These are phyloP conservation scores for Tephrocybe sp. DNA, from an alignment of 768 basidiomycete species.

Conservation along the genomic window DNA sequence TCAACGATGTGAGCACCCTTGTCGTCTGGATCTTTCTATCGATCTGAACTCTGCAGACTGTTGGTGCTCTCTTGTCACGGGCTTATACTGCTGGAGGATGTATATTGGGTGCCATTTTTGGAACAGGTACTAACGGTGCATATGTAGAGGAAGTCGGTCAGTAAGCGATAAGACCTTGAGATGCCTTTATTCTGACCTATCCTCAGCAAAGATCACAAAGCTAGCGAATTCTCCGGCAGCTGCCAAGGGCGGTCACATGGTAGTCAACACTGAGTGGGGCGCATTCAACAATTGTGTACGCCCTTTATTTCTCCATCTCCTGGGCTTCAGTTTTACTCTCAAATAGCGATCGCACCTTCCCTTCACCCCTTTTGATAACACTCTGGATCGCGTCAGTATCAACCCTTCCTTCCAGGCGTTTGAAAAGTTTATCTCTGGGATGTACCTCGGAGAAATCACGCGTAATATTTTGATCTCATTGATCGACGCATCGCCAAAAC, in stretches of 20 bases:
- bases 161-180: constrained; percentile 11
- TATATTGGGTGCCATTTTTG: constrained; percentile 89
- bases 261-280: constrained; percentile 98
- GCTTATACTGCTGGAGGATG: constrained; percentile 94
- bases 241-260: constrained; percentile 75
- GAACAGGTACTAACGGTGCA: constrained; percentile 98
- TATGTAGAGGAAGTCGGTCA: constrained; percentile 83
- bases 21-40: neutral
- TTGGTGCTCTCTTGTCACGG: constrained; percentile 89
- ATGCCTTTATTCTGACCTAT: neutral
- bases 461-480: constrained; percentile 83
- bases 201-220: constrained; percentile 74
- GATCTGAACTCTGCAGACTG: constrained; percentile 59
- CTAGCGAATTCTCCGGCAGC: constrained; percentile 63
- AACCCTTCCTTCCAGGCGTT: constrained; percentile 93
- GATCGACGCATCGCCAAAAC: constrained; percentile 69
- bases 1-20: constrained; percentile 76
- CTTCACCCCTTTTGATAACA: constrained; percentile 87
- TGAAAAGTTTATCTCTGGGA: constrained; percentile 98
- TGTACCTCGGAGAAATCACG: constrained; percentile 96
- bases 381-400: constrained; percentile 90
- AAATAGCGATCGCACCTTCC: constrained; percentile 78
- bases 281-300: constrained; percentile 92
- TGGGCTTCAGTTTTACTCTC: neutral
- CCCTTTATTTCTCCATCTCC: constrained; percentile 2